phyloP scores from a whole-genome alignment of 139 green algal genomes.

The Pycnococcus provasolii region DNA sequence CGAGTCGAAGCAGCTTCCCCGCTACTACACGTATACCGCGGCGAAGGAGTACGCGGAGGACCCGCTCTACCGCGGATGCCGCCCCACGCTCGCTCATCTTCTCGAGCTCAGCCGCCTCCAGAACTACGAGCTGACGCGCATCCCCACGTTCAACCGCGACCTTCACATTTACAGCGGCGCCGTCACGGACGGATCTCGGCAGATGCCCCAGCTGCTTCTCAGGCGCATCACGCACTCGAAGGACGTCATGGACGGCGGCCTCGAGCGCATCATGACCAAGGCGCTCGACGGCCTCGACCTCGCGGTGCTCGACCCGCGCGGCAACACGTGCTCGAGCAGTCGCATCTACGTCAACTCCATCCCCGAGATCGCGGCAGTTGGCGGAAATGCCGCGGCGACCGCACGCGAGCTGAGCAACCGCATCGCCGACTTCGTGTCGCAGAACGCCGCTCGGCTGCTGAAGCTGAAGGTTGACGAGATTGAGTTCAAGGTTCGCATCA shows the following conservation, averaged over 20 bases:
- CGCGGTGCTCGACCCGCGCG: constrained; percentile 13
- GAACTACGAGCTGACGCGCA: constrained; percentile 20
- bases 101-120: constrained; percentile 23
- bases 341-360: constrained; percentile 30
- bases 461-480: constrained; percentile 28
- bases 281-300: constrained; percentile 25
- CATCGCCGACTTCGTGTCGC: constrained; percentile 8
- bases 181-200: neutral
- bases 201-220: constrained; percentile 22
- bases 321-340: constrained; percentile 1
- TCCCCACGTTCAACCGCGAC: constrained; percentile 27
- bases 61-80: constrained; percentile 19
- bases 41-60: constrained; percentile 25
- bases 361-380: neutral
- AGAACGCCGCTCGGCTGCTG: constrained; percentile 15
- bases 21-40: constrained; percentile 24
- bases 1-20: constrained; percentile 1
- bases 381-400: neutral
- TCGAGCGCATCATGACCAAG: constrained; percentile 24
- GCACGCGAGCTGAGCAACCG: neutral
- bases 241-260: constrained; percentile 18
- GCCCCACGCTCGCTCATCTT: constrained; percentile 20
- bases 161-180: constrained; percentile 26
- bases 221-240: constrained; percentile 20
- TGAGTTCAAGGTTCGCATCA: constrained; percentile 19